Evolutionary conservation across 2,329 filamentous ascomycete species (phyloP), one percentile per base, ranked within the genome.

Genomic region (Fusarium proliferatum): DNA sequence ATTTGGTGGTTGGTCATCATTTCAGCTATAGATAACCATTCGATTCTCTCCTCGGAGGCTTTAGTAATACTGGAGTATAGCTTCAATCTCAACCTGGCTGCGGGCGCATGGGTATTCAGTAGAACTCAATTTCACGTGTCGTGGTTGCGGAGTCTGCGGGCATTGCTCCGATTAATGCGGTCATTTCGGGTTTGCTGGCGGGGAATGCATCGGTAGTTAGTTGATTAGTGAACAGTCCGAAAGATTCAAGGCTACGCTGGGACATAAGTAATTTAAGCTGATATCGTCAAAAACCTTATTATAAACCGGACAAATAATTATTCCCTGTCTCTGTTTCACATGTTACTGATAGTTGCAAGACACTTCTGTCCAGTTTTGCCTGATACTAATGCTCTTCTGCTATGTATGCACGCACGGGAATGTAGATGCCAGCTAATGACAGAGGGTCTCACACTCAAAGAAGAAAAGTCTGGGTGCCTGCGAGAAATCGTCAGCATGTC

Each of bases 191-290:
- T n/a, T n/a, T n/a, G n/a, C n/a, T n/a, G 3, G 51, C 10, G 23
- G 51, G 23, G 33, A 28, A 28, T 4, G 23, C 51, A 7, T n/a
- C 9, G 10, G 13, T 21, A 2, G 19, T 38, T 19, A 5, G 16
- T 19, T 52, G 51, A 41, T 55, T 55, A 55, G 51, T 55, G 34
- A 55, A 30, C n/a, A n/a, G n/a, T n/a, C n/a, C n/a, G n/a, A n/a
- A n/a, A n/a, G n/a, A n/a, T n/a, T n/a, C n/a, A n/a, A n/a, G n/a
- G n/a, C n/a, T n/a, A n/a, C n/a, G n/a, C n/a, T n/a, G n/a, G n/a
- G n/a, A n/a, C n/a, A n/a, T n/a, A n/a, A n/a, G n/a, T n/a, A n/a
- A n/a, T n/a, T n/a, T n/a, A n/a, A n/a, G n/a, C n/a, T n/a, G n/a
- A n/a, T n/a, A n/a, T n/a, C n/a, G n/a, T n/a, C n/a, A n/a, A n/a